These are phyloP conservation scores for Beta lomatogona DNA, from an alignment of 179 eudicot species.

Conservation along the genomic window DNA sequence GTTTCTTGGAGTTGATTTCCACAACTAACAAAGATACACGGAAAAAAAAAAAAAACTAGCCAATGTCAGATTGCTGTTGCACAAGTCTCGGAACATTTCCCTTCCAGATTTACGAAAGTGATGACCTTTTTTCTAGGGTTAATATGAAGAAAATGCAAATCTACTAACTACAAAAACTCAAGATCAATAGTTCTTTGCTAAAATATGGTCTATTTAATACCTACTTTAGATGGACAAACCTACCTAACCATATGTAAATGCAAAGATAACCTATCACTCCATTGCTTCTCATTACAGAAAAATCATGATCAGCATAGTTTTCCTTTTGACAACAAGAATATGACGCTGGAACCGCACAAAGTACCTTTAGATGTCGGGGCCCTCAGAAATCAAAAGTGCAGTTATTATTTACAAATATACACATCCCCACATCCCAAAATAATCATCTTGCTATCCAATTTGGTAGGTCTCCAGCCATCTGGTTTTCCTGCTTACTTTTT, in stretches of 20 bases:
- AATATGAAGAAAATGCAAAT: neutral
- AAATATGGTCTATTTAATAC: constrained; percentile 3
- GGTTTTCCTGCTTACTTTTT: neutral
- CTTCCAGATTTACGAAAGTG: neutral
- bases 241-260: constrained; percentile 28
- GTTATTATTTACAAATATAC: neutral
- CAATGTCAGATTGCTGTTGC: neutral
- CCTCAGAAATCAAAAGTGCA: constrained; percentile 6
- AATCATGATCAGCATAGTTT: constrained; percentile 8
- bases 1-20: constrained; percentile 69
- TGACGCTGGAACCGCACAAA: constrained; percentile 16
- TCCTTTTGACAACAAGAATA: constrained; percentile 10
- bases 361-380: neutral
- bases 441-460: neutral
- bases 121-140: neutral
- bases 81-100: neutral
- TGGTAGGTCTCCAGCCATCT: neutral
- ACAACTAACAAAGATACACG: constrained; percentile 39
- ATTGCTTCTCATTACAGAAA: constrained; percentile 2
- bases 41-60: neutral
- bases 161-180: neutral
- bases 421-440: neutral
- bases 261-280: constrained; percentile 1
- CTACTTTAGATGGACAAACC: constrained; percentile 21
- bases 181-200: neutral